These are phyloP conservation scores for Adansonia madagascariensis DNA, from an alignment of 441 rosid species.

Conservation along the genomic window DNA sequence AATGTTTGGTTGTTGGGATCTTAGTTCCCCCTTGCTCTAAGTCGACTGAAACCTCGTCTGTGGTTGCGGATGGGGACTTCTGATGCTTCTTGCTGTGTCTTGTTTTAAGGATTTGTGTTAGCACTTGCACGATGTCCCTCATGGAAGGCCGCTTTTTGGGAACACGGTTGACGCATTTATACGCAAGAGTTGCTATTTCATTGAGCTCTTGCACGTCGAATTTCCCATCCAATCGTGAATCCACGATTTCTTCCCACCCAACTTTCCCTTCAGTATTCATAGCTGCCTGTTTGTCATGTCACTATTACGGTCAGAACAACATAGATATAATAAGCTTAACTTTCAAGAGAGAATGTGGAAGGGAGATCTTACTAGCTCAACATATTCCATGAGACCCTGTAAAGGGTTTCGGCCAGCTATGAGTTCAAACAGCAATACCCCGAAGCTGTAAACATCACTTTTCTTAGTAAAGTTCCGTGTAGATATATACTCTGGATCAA, in stretches of 20 bases:
- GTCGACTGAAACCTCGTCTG: slow-evolving; percentile 52
- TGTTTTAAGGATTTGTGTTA: slow-evolving; percentile 64
- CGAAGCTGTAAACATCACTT: slow-evolving; percentile 94
- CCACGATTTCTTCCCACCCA: slow-evolving; percentile 97
- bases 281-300: slow-evolving; percentile 64
- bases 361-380: slow-evolving; percentile 71
- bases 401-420: slow-evolving; percentile 94
- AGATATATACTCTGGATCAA: slow-evolving; percentile 94
- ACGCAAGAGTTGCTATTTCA: slow-evolving; percentile 84
- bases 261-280: slow-evolving; percentile 78
- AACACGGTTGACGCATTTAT: slow-evolving; percentile 70
- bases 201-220: slow-evolving; percentile 77
- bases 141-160: slow-evolving; percentile 85
- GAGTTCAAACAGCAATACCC: slow-evolving; percentile 91
- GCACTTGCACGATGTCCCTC: slow-evolving; percentile 92
- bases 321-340: not conserved
- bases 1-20: slow-evolving; percentile 53
- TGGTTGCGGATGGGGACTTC: slow-evolving; percentile 51
- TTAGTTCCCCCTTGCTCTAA: slow-evolving; percentile 51
- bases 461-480: slow-evolving; percentile 84
- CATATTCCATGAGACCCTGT: slow-evolving; percentile 95
- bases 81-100: slow-evolving; percentile 72
- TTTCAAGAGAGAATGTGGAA: slow-evolving; percentile 18
- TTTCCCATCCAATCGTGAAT: slow-evolving; percentile 73
- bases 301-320: slow-evolving; percentile 14